Conservation (phyloP, 1,284 basidiomycete species). For the Microbotryum scabiosae region DNA sequence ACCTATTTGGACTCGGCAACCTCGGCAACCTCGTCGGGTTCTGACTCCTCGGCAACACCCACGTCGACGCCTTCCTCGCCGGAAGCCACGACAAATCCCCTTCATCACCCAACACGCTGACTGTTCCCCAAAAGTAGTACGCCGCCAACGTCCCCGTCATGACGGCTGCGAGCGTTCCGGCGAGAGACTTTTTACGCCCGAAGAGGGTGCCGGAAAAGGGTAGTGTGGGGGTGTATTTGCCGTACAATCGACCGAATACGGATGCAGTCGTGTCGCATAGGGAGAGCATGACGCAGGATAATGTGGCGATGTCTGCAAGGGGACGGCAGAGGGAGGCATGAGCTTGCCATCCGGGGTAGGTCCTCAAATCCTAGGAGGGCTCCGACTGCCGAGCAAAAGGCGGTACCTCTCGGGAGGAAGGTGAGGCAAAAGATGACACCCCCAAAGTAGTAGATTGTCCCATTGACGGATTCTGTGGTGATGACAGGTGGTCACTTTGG, state of each 20-base stretch:
- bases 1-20: conserved; percentile 43
- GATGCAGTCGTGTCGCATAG: conserved; percentile 97
- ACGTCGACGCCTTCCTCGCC: conserved; percentile 46
- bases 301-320: conserved; percentile 63
- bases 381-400: conserved; percentile 10
- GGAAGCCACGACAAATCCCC: conserved; percentile 48
- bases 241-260: conserved; percentile 79
- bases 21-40: conserved; percentile 21
- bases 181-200: conserved; percentile 74
- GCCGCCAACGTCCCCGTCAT: conserved; percentile 66
- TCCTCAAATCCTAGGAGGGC: background rate
- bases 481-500: background rate
- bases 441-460: conserved; percentile 91
- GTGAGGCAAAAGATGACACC: conserved; percentile 76
- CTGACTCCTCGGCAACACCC: conserved; percentile 14
- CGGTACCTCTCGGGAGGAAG: conserved; percentile 56
- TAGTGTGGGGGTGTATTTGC: conserved; percentile 64
- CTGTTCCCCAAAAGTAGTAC: conserved; percentile 65
- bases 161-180: conserved; percentile 79
- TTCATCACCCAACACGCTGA: conserved; percentile 47
- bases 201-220: conserved; percentile 54
- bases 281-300: conserved; percentile 81
- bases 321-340: background rate
- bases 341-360: background rate
- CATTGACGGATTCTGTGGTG: conserved; percentile 43